These are phyloP conservation scores for Chlorella sorokiniana DNA, from an alignment of 139 green algal genomes.

Conservation along the genomic window DNA sequence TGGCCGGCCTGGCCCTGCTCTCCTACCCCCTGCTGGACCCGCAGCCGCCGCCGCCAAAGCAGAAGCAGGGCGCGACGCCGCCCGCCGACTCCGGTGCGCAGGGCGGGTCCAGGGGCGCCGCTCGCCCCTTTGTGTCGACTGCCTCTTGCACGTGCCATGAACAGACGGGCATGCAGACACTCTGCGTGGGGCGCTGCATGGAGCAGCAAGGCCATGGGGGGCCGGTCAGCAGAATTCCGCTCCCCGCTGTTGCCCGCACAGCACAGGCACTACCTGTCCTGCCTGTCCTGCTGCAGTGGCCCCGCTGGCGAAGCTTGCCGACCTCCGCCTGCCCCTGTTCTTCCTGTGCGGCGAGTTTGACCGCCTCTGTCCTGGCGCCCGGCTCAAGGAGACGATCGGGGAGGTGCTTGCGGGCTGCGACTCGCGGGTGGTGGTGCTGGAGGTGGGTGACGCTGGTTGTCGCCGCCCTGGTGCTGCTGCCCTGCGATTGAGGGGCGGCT, in stretches of 20 bases:
- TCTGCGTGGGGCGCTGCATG: no score
- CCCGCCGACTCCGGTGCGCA: conserved; percentile 33
- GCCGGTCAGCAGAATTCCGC: no score
- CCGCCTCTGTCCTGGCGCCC: conserved; percentile 15
- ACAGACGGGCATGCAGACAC: no score
- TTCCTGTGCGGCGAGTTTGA: conserved; percentile 41
- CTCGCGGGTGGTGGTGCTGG: neutral
- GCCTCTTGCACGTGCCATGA: no score
- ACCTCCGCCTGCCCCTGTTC: neutral
- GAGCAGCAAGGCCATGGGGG: no score
- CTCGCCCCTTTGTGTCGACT: no score
- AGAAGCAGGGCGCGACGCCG: conserved; percentile 26
- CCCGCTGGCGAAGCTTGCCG: conserved; percentile 11
- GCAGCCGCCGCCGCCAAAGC: conserved; percentile 32
- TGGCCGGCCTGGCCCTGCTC: conserved; percentile 61
- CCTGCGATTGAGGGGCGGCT: no score
- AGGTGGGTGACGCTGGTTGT: neutral
- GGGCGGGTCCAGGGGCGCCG: no score
- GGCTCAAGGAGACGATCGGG: conserved; percentile 5
- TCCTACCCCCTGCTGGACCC: conserved; percentile 65
- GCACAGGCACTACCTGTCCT: no score
- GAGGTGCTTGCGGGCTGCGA: conserved; percentile 19
- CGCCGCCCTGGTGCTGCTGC: no score
- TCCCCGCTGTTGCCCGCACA: no score
- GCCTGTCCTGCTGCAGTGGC: conserved; percentile 14